Evolutionary conservation across 305 asterid genomes (phyloP).

Genomic region (Coffea humblotiana): DNA sequence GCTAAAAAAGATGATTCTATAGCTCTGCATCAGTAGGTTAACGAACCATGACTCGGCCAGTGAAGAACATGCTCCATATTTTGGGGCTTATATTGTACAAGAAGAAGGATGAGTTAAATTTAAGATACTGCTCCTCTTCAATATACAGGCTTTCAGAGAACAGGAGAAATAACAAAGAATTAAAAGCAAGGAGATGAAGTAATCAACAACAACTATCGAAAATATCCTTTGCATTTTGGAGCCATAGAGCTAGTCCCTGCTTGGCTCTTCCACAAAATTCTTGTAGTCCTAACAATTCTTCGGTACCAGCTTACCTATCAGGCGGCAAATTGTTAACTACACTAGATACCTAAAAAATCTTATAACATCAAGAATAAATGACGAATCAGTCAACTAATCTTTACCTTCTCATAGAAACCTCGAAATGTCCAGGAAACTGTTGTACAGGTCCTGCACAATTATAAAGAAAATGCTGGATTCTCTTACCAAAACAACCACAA

Average conservation of each 20-base stretch:
- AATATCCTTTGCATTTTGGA: neutral
- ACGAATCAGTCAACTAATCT: constrained; percentile 25
- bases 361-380: neutral
- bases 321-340: neutral
- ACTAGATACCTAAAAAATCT: neutral
- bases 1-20: neutral
- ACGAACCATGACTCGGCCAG: neutral
- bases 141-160: neutral
- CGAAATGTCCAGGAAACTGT: constrained; percentile 98
- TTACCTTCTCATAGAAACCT: constrained; percentile 93
- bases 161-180: neutral
- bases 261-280: neutral
- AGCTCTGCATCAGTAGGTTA: neutral
- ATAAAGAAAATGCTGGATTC: constrained; percentile 3
- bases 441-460: constrained; percentile 81
- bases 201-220: neutral
- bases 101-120: neutral
- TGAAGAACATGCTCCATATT: neutral
- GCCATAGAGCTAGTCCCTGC: neutral
- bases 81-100: neutral
- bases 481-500: no score
- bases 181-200: neutral
- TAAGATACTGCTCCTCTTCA: neutral
- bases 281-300: neutral
- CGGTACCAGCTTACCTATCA: neutral